Base-by-base conservation (phyloP, 2,329 filamentous ascomycete species). In the Paraconiothyrium sp. region DNA sequence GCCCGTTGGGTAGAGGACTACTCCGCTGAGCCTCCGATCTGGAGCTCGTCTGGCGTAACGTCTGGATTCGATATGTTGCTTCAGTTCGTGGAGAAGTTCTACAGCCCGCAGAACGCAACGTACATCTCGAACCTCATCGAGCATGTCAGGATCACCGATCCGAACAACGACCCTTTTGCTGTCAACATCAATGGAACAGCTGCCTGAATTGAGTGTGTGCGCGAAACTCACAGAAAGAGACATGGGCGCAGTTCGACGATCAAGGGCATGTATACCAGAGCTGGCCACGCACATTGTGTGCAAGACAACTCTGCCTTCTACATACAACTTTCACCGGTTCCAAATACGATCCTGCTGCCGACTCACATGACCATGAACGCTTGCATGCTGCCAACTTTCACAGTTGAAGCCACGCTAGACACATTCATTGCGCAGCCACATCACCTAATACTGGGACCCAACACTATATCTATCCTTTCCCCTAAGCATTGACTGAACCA, bases 1-100 rank as follows among this genome's bases (percentile, higher is more conserved):
- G 89, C 89, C 27, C 81, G 89, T 48, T 91, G 86, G 85, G 85
- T 90, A 0, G 78, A 81, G 1, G 88, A 91, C 73, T 87, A 86
- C 16, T 88, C 89, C 51, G 63, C 58, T 4, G 52, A 43, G 11
- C 67, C 65, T 9, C 70, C 64, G 3, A 78, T 90, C 6, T 91
- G 89, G 87, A 86, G 84, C 13, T 86, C 85, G 0, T 88, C 87
- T 0, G 89, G 89, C 0, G 83, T 90, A 4, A 84, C 82, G 46
- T 86, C 88, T 2, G 88, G 88, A 0, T 86, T 88, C 55, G 88
- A 90, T 77, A 79, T 84, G 58, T 85, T 82, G 65, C 77, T 88
- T 66, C 86, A 84, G 0, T 89, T 84, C 72, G 78, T 89, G 24
- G 80, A 74, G 52, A 76, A 81, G 41, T 73, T 83, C 9, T 89